A percentile compares a stretch with the other conserved stretches of the same genome.
These are phyloP conservation scores for Nepenthes gracilis DNA, from an alignment of 148 eudicot species.

Conservation along the genomic window DNA sequence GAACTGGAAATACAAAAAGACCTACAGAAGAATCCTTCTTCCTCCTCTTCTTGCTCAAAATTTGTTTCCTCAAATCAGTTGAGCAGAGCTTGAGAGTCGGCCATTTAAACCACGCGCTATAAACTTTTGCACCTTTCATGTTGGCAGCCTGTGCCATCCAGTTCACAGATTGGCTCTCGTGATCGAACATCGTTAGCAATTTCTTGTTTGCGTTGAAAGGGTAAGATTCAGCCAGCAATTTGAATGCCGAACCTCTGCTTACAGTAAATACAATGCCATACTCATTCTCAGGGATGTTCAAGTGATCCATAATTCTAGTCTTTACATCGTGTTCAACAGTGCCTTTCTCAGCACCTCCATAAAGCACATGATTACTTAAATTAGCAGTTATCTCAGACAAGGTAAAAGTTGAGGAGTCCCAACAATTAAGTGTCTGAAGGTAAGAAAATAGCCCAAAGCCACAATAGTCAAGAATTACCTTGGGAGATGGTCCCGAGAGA, in stretches of 20 bases:
- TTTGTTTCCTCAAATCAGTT: conserved; percentile 77
- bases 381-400: conserved; percentile 91
- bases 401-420: conserved; percentile 80
- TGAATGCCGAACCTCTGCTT: conserved; percentile 93
- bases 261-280: conserved; percentile 94
- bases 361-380: conserved; percentile 85
- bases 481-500: conserved; percentile 38
- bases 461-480: conserved; percentile 96
- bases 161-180: conserved; percentile 35
- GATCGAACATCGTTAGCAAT: conserved; percentile 93
- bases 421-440: conserved; percentile 67
- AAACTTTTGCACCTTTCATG: conserved; percentile 85
- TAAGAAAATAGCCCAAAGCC: conserved; percentile 96
- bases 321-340: conserved; percentile 88
- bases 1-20: conserved; percentile 50
- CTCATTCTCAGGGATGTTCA: conserved; percentile 94
- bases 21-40: conserved; percentile 83
- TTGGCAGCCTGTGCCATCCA: conserved; percentile 94
- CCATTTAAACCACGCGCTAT: background rate
- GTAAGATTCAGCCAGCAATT: conserved; percentile 82
- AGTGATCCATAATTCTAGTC: conserved; percentile 73
- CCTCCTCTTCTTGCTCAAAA: conserved; percentile 65
- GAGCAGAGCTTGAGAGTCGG: conserved; percentile 27
- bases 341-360: conserved; percentile 86
- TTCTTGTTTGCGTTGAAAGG: conserved; percentile 94